phyloP scores from a whole-genome alignment of 306 rosid species.

The Mucuna pruriens region DNA sequence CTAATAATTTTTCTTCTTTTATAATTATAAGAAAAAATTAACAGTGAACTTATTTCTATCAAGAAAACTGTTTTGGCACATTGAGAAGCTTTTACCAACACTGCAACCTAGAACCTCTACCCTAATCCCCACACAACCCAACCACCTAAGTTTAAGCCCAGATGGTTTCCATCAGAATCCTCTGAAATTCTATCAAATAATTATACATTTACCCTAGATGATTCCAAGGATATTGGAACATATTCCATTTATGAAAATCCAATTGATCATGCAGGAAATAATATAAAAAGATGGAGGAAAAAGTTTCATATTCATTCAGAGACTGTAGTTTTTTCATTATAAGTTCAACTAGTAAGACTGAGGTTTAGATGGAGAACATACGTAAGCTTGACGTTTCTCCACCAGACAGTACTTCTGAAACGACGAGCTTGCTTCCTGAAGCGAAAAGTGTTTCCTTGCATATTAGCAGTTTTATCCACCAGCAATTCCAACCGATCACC shows the following conservation, averaged over 20 bases:
- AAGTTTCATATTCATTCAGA: slow-evolving; percentile 24
- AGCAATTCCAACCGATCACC: slow-evolving; percentile 96
- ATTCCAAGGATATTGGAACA: slow-evolving; percentile 15
- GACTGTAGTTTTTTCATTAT: not conserved
- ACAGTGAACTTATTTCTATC: not conserved
- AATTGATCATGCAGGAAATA: slow-evolving; percentile 3
- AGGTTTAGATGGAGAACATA: slow-evolving; percentile 49
- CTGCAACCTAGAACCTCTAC: slow-evolving; percentile 24
- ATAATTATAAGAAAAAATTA: not conserved
- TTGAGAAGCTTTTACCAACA: not conserved
- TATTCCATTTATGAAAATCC: slow-evolving; percentile 7
- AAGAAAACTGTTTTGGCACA: not conserved
- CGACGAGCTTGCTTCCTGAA: slow-evolving; percentile 99
- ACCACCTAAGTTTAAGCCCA: slow-evolving; percentile 27
- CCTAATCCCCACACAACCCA: not conserved
- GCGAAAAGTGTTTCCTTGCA: slow-evolving; percentile 96
- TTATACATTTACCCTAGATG: not conserved
- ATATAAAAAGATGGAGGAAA: slow-evolving; percentile 7
- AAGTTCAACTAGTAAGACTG: slow-evolving; percentile 14
- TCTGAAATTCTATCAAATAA: slow-evolving; percentile 12
- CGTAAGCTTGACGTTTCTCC: slow-evolving; percentile 98
- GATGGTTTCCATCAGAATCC: not conserved
- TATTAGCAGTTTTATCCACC: slow-evolving; percentile 89
- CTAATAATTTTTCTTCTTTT: not conserved
- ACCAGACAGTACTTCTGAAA: slow-evolving; percentile 90